These are phyloP conservation scores for Leccinum griseonigrum DNA, from an alignment of 1,284 basidiomycete species.

Conservation along the genomic window DNA sequence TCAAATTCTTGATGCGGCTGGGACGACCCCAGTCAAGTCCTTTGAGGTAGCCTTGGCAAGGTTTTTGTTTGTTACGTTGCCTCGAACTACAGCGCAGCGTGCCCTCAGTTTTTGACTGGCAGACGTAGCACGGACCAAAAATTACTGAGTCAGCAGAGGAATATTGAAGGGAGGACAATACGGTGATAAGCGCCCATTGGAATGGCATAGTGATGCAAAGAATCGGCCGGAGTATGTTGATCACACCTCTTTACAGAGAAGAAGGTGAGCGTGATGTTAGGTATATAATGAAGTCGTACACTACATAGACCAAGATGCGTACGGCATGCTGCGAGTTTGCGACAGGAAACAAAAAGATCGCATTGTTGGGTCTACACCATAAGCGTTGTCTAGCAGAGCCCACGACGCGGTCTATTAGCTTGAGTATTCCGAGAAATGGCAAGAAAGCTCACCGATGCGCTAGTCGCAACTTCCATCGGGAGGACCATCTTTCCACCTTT, in stretches of 20 bases:
- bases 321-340: slow-evolving; percentile 1
- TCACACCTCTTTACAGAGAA: neutral
- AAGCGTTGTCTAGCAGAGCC: neutral
- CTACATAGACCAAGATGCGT: neutral
- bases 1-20: neutral
- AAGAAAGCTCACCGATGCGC: slow-evolving; percentile 15
- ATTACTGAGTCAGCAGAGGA: neutral
- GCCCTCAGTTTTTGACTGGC: neutral
- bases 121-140: no score
- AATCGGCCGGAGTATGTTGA: neutral
- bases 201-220: neutral
- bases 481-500: slow-evolving; percentile 91
- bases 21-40: neutral
- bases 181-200: neutral
- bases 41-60: neutral
- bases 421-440: neutral
- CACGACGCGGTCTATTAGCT: neutral
- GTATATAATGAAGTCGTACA: neutral
- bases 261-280: neutral
- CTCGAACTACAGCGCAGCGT: neutral
- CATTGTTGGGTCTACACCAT: neutral
- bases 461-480: slow-evolving; percentile 85
- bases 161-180: neutral
- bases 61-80: neutral
- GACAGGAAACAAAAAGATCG: neutral